Base-by-base conservation (phyloP, 164 flowering plant species). In the Taxillus chinensis region DNA sequence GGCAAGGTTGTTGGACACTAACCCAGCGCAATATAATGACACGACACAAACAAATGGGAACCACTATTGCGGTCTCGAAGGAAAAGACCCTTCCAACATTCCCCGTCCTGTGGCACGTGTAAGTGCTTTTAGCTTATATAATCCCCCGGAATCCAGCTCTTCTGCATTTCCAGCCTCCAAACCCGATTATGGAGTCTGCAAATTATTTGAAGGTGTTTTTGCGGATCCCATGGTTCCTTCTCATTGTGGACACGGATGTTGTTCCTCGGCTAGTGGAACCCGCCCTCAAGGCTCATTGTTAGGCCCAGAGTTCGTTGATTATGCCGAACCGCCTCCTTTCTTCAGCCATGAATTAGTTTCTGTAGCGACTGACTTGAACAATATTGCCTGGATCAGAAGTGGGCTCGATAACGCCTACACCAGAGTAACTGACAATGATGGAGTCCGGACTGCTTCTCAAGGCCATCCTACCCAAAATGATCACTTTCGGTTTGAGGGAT, bases 231-330 rank as follows among this genome's bases (percentile, higher is more conserved):
- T 74, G 43, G 80, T 83, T 48, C 98, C 98, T 59, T 66, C 68
- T 41, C 76, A 64, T 27, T 92, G 98, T 72, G 86, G 89, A 49
- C 73, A 84, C 76, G 86, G 96, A 38, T 92, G 96, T 61, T 85
- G 92, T 64, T 69, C 57, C 3, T 42, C 56, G 43, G 65, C 68
- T 57, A 51, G 57, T 38, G 69, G 50, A 42, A 53, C 5, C 39
- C 46, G 57, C 42, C 43, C 51, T 55, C 62, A 38, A 59, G 72
- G 59, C 55, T 84, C 86, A 41, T 61, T 92, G 73, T 63, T 89
- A 72, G 98, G 96, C 38, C 92, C 95, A 11, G 95, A 92, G 61
- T 92, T 92, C 71, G 73, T 83, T 54, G 98, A 89, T 3, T 84
- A 70, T 72, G 65, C 61, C 5, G 96, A 84, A 62, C 68, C 90